Base-by-base conservation (phyloP, 2,329 filamentous ascomycete species). In the Beauveria sp. region DNA sequence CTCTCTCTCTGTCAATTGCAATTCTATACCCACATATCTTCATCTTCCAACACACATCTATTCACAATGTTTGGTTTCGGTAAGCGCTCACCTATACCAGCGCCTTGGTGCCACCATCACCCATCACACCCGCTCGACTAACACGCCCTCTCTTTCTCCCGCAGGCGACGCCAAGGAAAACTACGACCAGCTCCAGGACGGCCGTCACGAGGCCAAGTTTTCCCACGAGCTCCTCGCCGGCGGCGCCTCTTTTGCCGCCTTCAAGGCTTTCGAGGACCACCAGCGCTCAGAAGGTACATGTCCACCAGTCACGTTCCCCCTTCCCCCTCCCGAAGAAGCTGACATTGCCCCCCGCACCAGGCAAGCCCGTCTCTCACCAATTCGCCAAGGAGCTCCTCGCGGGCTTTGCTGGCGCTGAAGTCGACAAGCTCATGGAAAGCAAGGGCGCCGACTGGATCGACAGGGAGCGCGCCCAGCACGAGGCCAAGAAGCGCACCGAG, bases 351-450 rank as follows among this genome's bases (percentile, higher is more conserved):
- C 37, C 22, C 22, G 18, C 20, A 14, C 55, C 22, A 26, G 44
- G 52, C 20, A 55, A 91, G 79, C 72, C 81, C 7, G 86, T 92
- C 67, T 82, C 80, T 65, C 90, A 93, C 77, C 77, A 76, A 47
- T 88, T 91, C 69, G 90, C 90, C 71, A 93, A 93, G 79, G 90
- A 92, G 77, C 72, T 89, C 50, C 75, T 93, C 37, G 88, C 83
- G 18, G 89, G 86, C 62, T 78, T 92, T 61, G 89, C 87, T 30
- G 89, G 84, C 53, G 88, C 83, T 64, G 88, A 92, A 76, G 82
- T 91, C 69, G 89, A 93, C 79, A 88, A 86, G 76, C 81, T 92
- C 37, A 80, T 83, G 67, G 90, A 89, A 79, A 86, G 83, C 67
- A 87, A 87, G 79, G 85, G 85, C n/a, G 72, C 85, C 65, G 81